Percentiles rank a stretch among this genome's conserved stretches.
Conservation (phyloP, 805 yeast genomes). For the Kluyveromyces dobzhanskii region DNA sequence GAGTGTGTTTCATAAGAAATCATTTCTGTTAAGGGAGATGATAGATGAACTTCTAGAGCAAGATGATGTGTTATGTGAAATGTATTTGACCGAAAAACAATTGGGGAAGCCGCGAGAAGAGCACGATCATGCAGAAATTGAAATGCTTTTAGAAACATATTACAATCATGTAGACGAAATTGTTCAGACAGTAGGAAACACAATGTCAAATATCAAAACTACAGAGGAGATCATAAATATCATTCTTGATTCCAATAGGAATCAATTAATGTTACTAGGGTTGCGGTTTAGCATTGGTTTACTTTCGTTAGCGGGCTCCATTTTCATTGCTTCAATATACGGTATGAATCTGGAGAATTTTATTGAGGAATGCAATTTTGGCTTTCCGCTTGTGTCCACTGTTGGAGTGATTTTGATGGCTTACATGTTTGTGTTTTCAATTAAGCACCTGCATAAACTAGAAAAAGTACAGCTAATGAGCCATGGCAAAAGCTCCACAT, state of each 20-base stretch:
- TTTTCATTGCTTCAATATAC: conserved; percentile 77
- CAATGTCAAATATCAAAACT: conserved; percentile 74
- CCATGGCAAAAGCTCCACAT: conserved; percentile 9
- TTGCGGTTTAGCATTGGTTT: conserved; percentile 76
- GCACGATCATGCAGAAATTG: conserved; percentile 79
- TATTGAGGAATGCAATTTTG: conserved; percentile 72
- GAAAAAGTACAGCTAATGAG: conserved; percentile 69
- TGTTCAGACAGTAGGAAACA: conserved; percentile 77
- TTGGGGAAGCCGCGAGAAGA: conserved; percentile 39
- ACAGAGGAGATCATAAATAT: conserved; percentile 95
- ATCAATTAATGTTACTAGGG: conserved; percentile 83
- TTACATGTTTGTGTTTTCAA: conserved; percentile 43
- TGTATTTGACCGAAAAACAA: conserved; percentile 63
- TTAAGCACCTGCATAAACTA: conserved; percentile 51
- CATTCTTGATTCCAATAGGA: conserved; percentile 87
- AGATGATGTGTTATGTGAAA: conserved; percentile 77
- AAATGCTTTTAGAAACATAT: conserved; percentile 82
- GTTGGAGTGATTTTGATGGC: conserved; percentile 36
- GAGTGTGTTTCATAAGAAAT: conserved; percentile 77
- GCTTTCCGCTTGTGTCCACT: conserved; percentile 46
- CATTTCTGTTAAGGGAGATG: conserved; percentile 70
- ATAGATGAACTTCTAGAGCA: conserved; percentile 79
- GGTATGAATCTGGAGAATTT: conserved; percentile 96
- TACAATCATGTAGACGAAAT: conserved; percentile 88
- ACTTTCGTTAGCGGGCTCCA: conserved; percentile 69